A percentile compares a stretch with the other conserved stretches of the same genome.
Conservation (phyloP, 1,139 yeast genomes). For the Hyphopichia buzzinii region DNA sequence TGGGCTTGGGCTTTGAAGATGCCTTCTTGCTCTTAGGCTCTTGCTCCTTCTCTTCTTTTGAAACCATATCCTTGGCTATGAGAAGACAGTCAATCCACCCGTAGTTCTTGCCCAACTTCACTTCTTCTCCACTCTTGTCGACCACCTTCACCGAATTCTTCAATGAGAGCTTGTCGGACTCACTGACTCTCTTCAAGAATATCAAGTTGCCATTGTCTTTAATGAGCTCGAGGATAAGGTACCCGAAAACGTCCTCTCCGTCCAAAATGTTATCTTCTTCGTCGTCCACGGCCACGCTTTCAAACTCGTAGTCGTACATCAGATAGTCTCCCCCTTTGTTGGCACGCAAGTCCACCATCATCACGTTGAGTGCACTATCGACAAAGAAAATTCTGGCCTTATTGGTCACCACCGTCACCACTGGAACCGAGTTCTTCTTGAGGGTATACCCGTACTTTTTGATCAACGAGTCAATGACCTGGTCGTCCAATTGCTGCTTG, state of each 20-base stretch:
- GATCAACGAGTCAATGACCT: constrained; percentile 41
- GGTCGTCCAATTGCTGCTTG: constrained; percentile 31
- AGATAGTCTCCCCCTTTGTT: constrained; percentile 62
- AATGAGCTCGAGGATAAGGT: constrained; percentile 61
- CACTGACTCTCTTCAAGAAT: constrained; percentile 46
- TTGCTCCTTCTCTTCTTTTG: constrained; percentile 10
- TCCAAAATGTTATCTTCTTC: constrained; percentile 18
- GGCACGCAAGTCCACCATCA: constrained; percentile 45
- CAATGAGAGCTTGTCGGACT: constrained; percentile 20
- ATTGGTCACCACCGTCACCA: constrained; percentile 49
- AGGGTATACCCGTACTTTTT: constrained; percentile 34
- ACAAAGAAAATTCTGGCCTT: constrained; percentile 45
- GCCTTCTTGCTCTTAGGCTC: constrained; percentile 8
- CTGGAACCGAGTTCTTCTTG: constrained; percentile 33
- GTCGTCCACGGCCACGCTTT: constrained; percentile 36
- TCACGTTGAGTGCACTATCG: constrained; percentile 36
- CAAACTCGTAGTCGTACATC: constrained; percentile 77
- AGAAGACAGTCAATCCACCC: constrained; percentile 51
- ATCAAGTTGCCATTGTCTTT: constrained; percentile 57
- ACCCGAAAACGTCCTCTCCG: constrained; percentile 48
- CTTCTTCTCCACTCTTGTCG: constrained; percentile 30
- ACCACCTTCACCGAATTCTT: constrained; percentile 37
- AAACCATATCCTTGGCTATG: constrained; percentile 42
- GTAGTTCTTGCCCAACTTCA: constrained; percentile 35
- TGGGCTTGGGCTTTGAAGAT: constrained; percentile 10